Evolutionary conservation across 169 alveolate genomes (phyloP), one percentile per base, ranked within the genome.

Genomic region (Neospora caninum): DNA sequence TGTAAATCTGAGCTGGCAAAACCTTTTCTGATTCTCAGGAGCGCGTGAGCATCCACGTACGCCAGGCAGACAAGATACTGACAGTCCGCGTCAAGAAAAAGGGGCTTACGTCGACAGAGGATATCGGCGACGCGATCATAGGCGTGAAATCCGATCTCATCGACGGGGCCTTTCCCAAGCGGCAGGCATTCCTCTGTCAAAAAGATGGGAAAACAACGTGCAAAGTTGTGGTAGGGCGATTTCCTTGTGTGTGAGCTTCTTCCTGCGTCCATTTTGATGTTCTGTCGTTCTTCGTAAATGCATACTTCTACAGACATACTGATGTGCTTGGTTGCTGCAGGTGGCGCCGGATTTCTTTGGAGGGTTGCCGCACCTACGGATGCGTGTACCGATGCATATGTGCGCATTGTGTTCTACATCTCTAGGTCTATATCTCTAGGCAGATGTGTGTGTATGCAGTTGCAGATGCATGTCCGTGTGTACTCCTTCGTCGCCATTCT

Each of bases 121-220:
- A 0, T 31, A n/a, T 93, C 34, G 95, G 93, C 25, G 82, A 36
- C 9, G 70, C 34, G 39, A 0, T 16, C 9, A 25, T 93, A 0
- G 25, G 39, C 34, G 95, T 93, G 38, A 88, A 86, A n/a, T 49
- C 49, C 31, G 95, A 93, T 0, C 41, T 93, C 25, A 9, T 93
- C 53, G 91, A 93, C 87, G 80, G 34, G 53, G 39, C 84, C 43
- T 87, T 93, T 41, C 95, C 95, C 42, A 93, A 93, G 80, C 78
- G 88, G 2, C 88, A 80, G 42, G 18, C 92, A 87, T 93, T 58
- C 38, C 22, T 70, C 29, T 80, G 78, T 42, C 45, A 41, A 31
- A 91, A 70, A 38, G 94, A 91, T 25, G 94, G 94, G 29, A 54
- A 54, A 39, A 78, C 69, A 4, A 78, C 94, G 16, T 54, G 78